Percentiles rank a stretch among this genome's conserved stretches.
Conservation (phyloP, 805 yeast genomes). For the Kuraishia floccosa region DNA sequence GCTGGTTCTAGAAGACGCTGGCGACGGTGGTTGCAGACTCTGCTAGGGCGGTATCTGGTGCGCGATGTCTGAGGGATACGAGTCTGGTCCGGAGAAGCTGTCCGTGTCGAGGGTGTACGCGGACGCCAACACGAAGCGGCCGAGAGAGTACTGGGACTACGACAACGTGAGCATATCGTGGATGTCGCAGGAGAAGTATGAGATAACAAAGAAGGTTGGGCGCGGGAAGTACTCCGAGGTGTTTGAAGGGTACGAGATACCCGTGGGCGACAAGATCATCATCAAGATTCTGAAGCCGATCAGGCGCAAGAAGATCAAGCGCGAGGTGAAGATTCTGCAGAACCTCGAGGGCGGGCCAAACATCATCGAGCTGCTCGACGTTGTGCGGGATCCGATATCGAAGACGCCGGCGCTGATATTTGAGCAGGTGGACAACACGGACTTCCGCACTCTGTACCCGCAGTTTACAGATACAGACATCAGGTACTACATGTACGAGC, state of each 20-base stretch:
- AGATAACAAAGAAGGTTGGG: conserved; percentile 76
- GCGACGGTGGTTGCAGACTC: too few species aligned
- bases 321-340: conserved; percentile 82
- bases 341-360: conserved; percentile 81
- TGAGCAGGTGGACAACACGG: conserved; percentile 75
- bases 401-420: conserved; percentile 83
- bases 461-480: conserved; percentile 66
- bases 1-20: too few species aligned
- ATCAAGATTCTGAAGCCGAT: conserved; percentile 90
- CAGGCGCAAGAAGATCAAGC: conserved; percentile 79
- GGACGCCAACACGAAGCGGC: conserved; percentile 57
- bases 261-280: conserved; percentile 55
- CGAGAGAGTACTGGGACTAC: conserved; percentile 78
- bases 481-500: conserved; percentile 71
- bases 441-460: conserved; percentile 73
- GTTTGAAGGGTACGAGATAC: conserved; percentile 69
- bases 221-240: conserved; percentile 96
- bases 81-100: too few species aligned
- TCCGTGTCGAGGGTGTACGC: conserved; percentile 48
- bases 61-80: too few species aligned
- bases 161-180: conserved; percentile 54
- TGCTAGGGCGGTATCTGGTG: too few species aligned
- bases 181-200: conserved; percentile 43
- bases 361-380: conserved; percentile 64
- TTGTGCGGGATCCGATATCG: conserved; percentile 69